phyloP scores from a whole-genome alignment of 202 grass and related monocot genomes.

The Sporobolus alterniflorus region DNA sequence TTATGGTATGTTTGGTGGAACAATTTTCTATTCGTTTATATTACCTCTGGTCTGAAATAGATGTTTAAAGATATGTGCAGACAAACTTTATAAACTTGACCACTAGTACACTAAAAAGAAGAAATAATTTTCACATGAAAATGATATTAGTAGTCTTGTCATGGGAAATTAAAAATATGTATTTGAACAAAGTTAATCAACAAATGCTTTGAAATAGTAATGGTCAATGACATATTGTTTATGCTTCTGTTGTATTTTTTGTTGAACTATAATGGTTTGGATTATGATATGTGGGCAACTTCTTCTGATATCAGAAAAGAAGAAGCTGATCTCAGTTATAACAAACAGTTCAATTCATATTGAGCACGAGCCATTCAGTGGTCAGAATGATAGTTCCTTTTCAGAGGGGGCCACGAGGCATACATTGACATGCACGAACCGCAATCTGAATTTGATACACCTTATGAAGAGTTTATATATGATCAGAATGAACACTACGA shows the following conservation, averaged over 20 bases:
- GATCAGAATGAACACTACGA: slow-evolving; percentile 32
- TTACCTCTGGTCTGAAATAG: not conserved
- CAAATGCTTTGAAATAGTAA: not conserved
- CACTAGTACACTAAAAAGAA: not conserved
- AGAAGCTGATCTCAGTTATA: slow-evolving; percentile 65
- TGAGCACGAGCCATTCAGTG: slow-evolving; percentile 40
- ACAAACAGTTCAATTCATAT: slow-evolving; percentile 59
- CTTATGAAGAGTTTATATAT: slow-evolving; percentile 38
- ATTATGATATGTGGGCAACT: slow-evolving; percentile 52
- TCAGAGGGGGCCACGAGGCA: slow-evolving; percentile 15
- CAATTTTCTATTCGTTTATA: not conserved
- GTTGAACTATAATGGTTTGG: slow-evolving; percentile 30
- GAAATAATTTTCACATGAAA: not conserved
- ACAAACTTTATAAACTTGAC: not conserved
- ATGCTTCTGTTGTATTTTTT: slow-evolving; percentile 35
- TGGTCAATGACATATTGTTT: not conserved
- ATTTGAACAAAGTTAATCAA: not conserved
- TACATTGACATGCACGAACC: slow-evolving; percentile 40
- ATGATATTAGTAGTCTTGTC: not conserved
- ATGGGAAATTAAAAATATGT: not conserved
- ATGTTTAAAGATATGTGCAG: not conserved
- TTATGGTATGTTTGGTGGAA: not conserved
- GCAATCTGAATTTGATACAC: slow-evolving; percentile 26
- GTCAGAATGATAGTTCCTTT: slow-evolving; percentile 45
- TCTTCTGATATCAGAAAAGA: slow-evolving; percentile 86